Evolutionary conservation across 768 basidiomycete species (phyloP), one percentile per base, ranked within the genome.

Genomic region (Termitomyces heimii): DNA sequence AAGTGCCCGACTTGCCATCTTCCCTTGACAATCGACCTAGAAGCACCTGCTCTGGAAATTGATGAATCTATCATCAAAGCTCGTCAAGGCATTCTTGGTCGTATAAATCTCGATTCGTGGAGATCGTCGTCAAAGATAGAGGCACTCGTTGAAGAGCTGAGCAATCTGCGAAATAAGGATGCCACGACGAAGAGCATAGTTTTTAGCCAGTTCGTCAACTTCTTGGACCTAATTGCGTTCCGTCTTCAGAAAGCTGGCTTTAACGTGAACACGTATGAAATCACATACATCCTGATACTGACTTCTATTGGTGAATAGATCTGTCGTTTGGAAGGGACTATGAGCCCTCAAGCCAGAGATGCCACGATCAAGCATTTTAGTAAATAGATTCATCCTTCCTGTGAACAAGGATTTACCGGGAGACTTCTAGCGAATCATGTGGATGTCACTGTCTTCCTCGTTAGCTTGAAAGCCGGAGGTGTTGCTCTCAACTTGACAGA

Each of bases 91-190:
- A 98, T 99, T 51, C 82, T 99, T 14, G 92, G 92, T 28, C 84
- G 95, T 10, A 77, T 99, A 24, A 84, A 98, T 67, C 75, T 98
- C 18, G 84, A 92, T 62, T 86, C 83, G 46, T 97, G 94, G 93
- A 82, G 93, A 48, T 96, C 94, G 1, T 95, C 92, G n/a, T 87
- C 94, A 5, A 99, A 98, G 77, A 92, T 98, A 43, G 97, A 99
- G 68, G 95, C 96, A 2, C 79, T 99, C 5, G 77, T 98, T 4
- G 97, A 99, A 71, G 97, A 99, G 72, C 73, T 99, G 53, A 85
- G 81, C 65, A 93, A 92, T 68, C 78, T 97, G 40, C 80, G 94
- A 35, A 70, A 78, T 60, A 82, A 94, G 66, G 92, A 98, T 68
- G 80, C 88, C 29, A 96, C 94, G 12, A 94, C 92, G 32, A 99